Conservation (phyloP, 371 early-diverging fungal species). For the Mortierella sp. region DNA sequence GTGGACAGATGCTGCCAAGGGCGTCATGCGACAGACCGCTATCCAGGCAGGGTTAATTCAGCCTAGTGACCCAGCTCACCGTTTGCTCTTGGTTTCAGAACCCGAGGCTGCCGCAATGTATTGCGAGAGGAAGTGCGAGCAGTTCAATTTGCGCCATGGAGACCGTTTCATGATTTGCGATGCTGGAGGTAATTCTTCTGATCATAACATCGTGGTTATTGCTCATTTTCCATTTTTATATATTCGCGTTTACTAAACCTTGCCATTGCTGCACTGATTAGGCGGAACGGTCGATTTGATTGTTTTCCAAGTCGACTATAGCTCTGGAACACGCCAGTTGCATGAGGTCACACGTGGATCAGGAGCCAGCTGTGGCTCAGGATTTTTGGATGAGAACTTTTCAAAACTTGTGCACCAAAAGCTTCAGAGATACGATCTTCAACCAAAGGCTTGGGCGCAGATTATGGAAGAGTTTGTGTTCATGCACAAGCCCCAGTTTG, state of each 20-base stretch:
- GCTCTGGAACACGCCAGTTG: slow-evolving; percentile 58
- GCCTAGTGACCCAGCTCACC: slow-evolving; percentile 62
- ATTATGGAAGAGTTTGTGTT: slow-evolving; percentile 53
- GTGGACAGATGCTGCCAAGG: slow-evolving; percentile 73
- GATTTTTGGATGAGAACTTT: slow-evolving; percentile 66
- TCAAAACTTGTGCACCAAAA: slow-evolving; percentile 36
- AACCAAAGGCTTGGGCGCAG: slow-evolving; percentile 55
- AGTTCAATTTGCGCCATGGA: slow-evolving; percentile 61
- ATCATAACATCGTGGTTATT: background rate
- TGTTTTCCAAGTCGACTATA: slow-evolving; percentile 71
- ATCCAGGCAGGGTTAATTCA: slow-evolving; percentile 63
- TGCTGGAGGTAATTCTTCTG: slow-evolving; percentile 61
- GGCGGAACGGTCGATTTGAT: slow-evolving; percentile 73
- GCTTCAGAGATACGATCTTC: slow-evolving; percentile 47
- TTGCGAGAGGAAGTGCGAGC: slow-evolving; percentile 67
- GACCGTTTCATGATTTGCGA: slow-evolving; percentile 67
- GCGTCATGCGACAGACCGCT: slow-evolving; percentile 68
- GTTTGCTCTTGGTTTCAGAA: slow-evolving; percentile 67
- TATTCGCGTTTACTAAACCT: background rate
- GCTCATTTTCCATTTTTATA: background rate
- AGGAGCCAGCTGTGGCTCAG: slow-evolving; percentile 74
- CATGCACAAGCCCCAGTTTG: slow-evolving; percentile 67
- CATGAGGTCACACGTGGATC: slow-evolving; percentile 72
- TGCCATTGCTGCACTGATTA: background rate
- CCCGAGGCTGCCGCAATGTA: slow-evolving; percentile 75